Conservation (phyloP, 768 basidiomycete genomes). For the Suillus hirtellus region DNA sequence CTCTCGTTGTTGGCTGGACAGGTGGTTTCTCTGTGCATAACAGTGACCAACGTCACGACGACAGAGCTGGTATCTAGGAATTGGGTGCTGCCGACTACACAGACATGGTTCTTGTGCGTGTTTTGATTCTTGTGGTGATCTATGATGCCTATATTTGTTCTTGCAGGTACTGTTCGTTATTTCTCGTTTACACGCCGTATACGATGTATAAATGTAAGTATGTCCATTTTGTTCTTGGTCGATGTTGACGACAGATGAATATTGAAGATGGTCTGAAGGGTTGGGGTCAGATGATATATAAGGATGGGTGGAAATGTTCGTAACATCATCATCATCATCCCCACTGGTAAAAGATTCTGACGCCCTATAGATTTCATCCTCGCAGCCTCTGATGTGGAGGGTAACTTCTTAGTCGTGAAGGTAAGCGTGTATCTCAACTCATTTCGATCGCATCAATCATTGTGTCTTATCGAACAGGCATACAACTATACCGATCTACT, state of each 20-base stretch:
- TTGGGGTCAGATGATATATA: constrained; percentile 70
- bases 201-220: constrained; percentile 82
- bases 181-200: constrained; percentile 79
- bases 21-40: constrained; percentile 83
- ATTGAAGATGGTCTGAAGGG: constrained; percentile 81
- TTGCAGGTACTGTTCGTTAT: constrained; percentile 74
- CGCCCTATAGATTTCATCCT: constrained; percentile 63
- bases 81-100: constrained; percentile 78
- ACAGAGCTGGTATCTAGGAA: constrained; percentile 69
- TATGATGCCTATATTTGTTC: constrained; percentile 1
- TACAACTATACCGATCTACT: constrained; percentile 85
- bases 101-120: constrained; percentile 80
- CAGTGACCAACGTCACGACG: constrained; percentile 85
- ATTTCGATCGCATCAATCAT: neutral
- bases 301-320: constrained; percentile 89
- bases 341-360: constrained; percentile 11
- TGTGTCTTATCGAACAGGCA: constrained; percentile 43
- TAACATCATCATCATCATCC: constrained; percentile 8
- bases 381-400: constrained; percentile 82
- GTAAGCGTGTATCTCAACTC: constrained; percentile 29
- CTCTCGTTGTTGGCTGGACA: constrained; percentile 76
- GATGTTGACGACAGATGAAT: constrained; percentile 35
- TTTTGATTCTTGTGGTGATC: neutral
- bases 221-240: neutral
- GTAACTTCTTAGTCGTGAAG: constrained; percentile 84